Evolutionary conservation across 768 basidiomycete species (phyloP).

Genomic region (Collybia sp.): DNA sequence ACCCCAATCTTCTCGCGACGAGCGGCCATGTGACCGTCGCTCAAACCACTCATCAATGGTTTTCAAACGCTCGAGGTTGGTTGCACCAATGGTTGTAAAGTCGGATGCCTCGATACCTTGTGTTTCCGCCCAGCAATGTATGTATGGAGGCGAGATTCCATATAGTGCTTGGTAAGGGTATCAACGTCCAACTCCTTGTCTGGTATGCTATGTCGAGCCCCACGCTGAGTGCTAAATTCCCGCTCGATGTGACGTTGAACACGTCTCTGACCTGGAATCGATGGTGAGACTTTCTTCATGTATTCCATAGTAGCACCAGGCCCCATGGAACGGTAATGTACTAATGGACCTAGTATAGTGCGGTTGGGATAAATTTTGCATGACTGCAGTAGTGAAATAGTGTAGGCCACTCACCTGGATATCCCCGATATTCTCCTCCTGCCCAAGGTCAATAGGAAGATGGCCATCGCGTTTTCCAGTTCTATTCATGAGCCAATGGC

Average conservation of each 20-base stretch:
- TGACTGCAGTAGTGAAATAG: too few relatives aligned
- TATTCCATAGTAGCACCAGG: conserved; percentile 25
- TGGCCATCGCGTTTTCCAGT: conserved; percentile 5
- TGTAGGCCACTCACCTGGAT: conserved; percentile 2
- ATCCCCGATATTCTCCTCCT: conserved; percentile 18
- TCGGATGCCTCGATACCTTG: conserved; percentile 12
- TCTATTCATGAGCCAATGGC: conserved; percentile 16
- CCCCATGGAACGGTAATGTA: conserved; percentile 24
- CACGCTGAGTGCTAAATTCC: conserved; percentile 19
- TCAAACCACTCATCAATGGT: conserved; percentile 14
- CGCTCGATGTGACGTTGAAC: conserved; percentile 20
- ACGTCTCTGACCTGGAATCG: conserved; percentile 19
- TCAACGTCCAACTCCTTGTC: conserved; percentile 15
- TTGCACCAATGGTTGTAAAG: conserved; percentile 8
- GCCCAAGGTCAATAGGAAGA: conserved; percentile 11
- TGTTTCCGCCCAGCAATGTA: conserved; percentile 12
- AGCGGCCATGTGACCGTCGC: conserved; percentile 8
- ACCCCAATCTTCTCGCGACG: conserved; percentile 10
- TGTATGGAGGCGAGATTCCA: conserved; percentile 13
- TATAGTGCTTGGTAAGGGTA: conserved; percentile 13
- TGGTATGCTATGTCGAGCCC: conserved; percentile 17
- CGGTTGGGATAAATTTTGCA: conserved; percentile 14
- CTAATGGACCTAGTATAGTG: conserved; percentile 25
- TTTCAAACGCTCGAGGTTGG: conserved; percentile 6
- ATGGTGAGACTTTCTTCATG: conserved; percentile 25